Evolutionary conservation across 2,329 filamentous ascomycete species (phyloP).

Genomic region (Epichloe coenophiala): DNA sequence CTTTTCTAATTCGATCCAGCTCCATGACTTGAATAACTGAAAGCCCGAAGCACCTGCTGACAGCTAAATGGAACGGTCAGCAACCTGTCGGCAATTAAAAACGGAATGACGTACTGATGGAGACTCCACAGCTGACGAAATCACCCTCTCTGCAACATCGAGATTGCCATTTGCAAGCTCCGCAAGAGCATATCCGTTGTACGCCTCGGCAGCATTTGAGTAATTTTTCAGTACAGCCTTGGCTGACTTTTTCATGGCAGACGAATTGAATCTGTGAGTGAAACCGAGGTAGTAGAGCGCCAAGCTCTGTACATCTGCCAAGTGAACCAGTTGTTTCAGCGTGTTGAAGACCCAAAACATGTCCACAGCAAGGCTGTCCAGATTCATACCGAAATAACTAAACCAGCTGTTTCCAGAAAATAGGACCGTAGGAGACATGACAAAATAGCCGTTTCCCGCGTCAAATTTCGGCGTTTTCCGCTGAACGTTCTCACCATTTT

Average conservation of each 20-base stretch:
- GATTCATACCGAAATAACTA: conserved; percentile 20
- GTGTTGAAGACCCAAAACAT: conserved; percentile 37
- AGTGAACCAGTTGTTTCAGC: conserved; percentile 45
- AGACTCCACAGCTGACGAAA: conserved; percentile 46
- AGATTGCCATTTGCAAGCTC: conserved; percentile 47
- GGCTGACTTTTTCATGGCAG: conserved; percentile 51
- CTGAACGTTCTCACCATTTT: conserved; percentile 6
- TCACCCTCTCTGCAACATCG: conserved; percentile 48
- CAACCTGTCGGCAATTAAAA: background rate
- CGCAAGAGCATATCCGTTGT: conserved; percentile 66
- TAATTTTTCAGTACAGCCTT: conserved; percentile 60
- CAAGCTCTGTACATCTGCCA: conserved; percentile 24
- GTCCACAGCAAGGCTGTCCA: conserved; percentile 14
- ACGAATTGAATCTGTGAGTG: conserved; percentile 37
- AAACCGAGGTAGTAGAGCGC: conserved; percentile 60
- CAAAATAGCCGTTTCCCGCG: conserved; percentile 16
- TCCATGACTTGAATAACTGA: conserved; percentile 46
- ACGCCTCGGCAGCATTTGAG: conserved; percentile 51
- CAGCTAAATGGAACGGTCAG: conserved; percentile 9
- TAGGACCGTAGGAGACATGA: conserved; percentile 35
- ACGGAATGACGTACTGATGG: conserved; percentile 14
- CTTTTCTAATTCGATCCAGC: conserved; percentile 49
- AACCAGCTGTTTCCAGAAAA: conserved; percentile 37
- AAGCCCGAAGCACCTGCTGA: conserved; percentile 10
- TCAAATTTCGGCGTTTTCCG: conserved; percentile 17